These are phyloP conservation scores for Pseudozyma tsukubaensis DNA, from an alignment of 1,284 basidiomycete genomes.

Conservation along the genomic window DNA sequence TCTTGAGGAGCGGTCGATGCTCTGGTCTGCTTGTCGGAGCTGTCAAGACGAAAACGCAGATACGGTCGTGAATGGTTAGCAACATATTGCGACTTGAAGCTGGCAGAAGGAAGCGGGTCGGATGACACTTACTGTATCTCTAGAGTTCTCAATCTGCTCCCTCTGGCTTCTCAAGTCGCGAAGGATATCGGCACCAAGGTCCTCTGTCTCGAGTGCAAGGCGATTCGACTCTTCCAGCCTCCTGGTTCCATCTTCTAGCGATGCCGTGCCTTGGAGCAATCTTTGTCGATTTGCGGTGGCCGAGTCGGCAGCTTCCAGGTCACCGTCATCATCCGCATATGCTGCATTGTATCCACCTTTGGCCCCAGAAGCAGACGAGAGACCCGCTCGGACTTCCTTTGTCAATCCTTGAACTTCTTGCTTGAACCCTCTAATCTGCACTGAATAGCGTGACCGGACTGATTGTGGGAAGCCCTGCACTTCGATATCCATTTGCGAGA, in stretches of 20 bases:
- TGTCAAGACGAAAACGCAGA: conserved; percentile 34
- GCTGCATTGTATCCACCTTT: conserved; percentile 27
- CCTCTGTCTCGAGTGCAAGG: conserved; percentile 94
- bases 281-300: conserved; percentile 69
- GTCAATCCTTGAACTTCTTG: conserved; percentile 56
- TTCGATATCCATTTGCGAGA: conserved; percentile 98
- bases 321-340: conserved; percentile 42
- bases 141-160: conserved; percentile 93
- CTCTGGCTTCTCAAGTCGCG: conserved; percentile 85
- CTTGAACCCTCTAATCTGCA: conserved; percentile 56
- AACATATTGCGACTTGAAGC: neutral
- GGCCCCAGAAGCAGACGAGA: conserved; percentile 19
- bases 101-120: neutral
- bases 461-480: conserved; percentile 90
- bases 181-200: conserved; percentile 92
- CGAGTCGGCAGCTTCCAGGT: conserved; percentile 49
- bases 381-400: conserved; percentile 36
- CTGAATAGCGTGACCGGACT: conserved; percentile 56
- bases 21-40: conserved; percentile 73
- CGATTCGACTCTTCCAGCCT: conserved; percentile 89
- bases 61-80: neutral
- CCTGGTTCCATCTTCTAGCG: conserved; percentile 71
- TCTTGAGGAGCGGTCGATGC: conserved; percentile 74
- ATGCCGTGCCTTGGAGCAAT: conserved; percentile 68
- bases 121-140: conserved; percentile 79